phyloP scores from a whole-genome alignment of 371 early-diverging fungal species.

The Actinomucor elegans region DNA sequence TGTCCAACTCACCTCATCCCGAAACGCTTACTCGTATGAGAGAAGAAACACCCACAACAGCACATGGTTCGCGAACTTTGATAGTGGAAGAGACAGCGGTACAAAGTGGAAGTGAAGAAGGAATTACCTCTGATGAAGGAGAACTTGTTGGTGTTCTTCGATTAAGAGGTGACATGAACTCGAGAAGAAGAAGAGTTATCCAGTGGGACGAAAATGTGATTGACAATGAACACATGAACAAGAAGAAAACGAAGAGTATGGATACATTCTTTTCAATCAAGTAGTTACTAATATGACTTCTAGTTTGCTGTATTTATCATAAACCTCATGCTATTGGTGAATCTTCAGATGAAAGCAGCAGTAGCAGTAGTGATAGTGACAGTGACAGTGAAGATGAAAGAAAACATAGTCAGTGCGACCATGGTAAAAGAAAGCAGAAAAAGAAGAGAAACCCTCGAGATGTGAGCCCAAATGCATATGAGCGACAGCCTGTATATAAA shows the following conservation, averaged over 20 bases:
- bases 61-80: constrained; percentile 42
- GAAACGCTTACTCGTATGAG: constrained; percentile 20
- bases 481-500: constrained; percentile 64
- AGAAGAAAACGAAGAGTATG: constrained; percentile 84
- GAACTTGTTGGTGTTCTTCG: constrained; percentile 50
- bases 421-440: constrained; percentile 22
- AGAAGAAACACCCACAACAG: constrained; percentile 25
- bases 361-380: constrained; percentile 35
- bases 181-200: constrained; percentile 53
- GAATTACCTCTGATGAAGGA: constrained; percentile 13
- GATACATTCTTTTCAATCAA: constrained; percentile 40
- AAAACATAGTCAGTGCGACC: constrained; percentile 37
- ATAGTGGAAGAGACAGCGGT: constrained; percentile 25
- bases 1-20: constrained; percentile 7
- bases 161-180: constrained; percentile 49
- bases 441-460: constrained; percentile 48
- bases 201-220: constrained; percentile 84
- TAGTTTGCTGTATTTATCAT: constrained; percentile 89
- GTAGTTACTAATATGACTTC: constrained; percentile 27
- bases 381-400: constrained; percentile 37
- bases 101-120: constrained; percentile 12
- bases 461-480: constrained; percentile 70
- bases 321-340: constrained; percentile 74
- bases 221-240: constrained; percentile 84
- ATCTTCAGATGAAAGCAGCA: constrained; percentile 52